Evolutionary conservation across 2,329 filamentous ascomycete species (phyloP).

Genomic region (Pseudogymnoascus sp.): DNA sequence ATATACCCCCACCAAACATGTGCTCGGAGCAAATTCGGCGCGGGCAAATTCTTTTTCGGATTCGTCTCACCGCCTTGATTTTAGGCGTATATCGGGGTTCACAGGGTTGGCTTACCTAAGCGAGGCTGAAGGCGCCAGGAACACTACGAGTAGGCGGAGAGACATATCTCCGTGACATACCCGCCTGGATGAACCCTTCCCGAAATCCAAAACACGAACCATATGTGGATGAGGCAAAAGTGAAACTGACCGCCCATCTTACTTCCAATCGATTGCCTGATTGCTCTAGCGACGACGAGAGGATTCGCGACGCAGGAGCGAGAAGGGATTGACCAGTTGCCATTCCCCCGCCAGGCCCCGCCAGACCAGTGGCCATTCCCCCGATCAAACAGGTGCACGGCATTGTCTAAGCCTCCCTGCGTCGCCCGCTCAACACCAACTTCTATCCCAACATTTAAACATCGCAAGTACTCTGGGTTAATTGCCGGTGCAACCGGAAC

Average conservation of each 20-base stretch:
- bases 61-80: constrained; percentile 2
- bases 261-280: not conserved
- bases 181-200: constrained; percentile 2
- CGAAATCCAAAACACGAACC: constrained; percentile 1
- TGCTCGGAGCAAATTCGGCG: constrained; percentile 5
- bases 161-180: constrained; percentile 4
- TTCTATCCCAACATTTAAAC: not conserved
- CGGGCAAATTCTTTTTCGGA: constrained; percentile 8
- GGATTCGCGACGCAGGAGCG: not conserved
- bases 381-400: not conserved
- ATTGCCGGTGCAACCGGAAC: not conserved
- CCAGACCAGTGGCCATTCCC: not conserved
- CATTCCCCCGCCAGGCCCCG: not conserved
- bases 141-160: not conserved
- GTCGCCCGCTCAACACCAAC: not conserved
- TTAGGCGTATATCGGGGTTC: not conserved
- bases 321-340: not conserved
- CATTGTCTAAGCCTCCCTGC: not conserved
- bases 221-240: not conserved
- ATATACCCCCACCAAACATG: not conserved
- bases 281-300: not conserved
- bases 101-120: not conserved
- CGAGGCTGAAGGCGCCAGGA: not conserved
- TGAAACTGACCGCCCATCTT: not conserved
- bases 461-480: not conserved